A percentile compares a stretch with the other conserved stretches of the same genome.
Evolutionary conservation across 306 rosid genomes (phyloP).

Genomic region (Sophora flavescens): DNA sequence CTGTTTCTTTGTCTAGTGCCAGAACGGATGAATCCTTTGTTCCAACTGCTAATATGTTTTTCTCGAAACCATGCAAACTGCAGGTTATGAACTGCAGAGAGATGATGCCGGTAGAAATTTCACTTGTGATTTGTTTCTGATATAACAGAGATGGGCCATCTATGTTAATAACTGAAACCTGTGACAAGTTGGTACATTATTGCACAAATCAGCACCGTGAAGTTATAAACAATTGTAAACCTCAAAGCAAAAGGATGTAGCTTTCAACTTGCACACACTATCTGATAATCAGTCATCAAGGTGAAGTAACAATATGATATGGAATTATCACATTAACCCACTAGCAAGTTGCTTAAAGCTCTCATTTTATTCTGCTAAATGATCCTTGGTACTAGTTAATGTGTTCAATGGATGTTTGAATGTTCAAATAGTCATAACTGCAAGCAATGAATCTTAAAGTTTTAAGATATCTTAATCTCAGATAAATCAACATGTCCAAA

Average conservation of each 20-base stretch:
- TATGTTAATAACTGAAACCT: slow-evolving; percentile 78
- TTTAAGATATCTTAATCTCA: not conserved
- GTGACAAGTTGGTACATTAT: slow-evolving; percentile 45
- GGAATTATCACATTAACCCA: slow-evolving; percentile 5
- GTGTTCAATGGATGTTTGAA: slow-evolving; percentile 9
- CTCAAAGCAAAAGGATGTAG: slow-evolving; percentile 17
- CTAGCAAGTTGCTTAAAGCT: slow-evolving; percentile 23
- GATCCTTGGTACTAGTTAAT: slow-evolving; percentile 4
- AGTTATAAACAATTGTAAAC: slow-evolving; percentile 11
- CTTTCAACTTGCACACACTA: not conserved
- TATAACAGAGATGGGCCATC: slow-evolving; percentile 72
- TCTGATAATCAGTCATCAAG: slow-evolving; percentile 11
- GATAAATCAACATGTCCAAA: not conserved
- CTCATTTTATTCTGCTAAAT: not conserved
- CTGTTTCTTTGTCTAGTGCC: slow-evolving; percentile 78
- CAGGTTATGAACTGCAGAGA: slow-evolving; percentile 74
- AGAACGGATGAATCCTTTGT: slow-evolving; percentile 83
- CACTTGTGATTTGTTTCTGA: slow-evolving; percentile 76
- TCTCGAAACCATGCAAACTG: slow-evolving; percentile 78
- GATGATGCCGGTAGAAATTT: slow-evolving; percentile 69
- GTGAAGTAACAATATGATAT: not conserved
- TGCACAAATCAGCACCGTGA: slow-evolving; percentile 19
- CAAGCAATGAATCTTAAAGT: not conserved
- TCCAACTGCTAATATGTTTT: slow-evolving; percentile 69
- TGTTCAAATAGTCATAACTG: not conserved